Percentiles rank a stretch among this genome's conserved stretches.
phyloP scores from a whole-genome alignment of 352 stramenopile genomes.

The Plasmopara viticola region DNA sequence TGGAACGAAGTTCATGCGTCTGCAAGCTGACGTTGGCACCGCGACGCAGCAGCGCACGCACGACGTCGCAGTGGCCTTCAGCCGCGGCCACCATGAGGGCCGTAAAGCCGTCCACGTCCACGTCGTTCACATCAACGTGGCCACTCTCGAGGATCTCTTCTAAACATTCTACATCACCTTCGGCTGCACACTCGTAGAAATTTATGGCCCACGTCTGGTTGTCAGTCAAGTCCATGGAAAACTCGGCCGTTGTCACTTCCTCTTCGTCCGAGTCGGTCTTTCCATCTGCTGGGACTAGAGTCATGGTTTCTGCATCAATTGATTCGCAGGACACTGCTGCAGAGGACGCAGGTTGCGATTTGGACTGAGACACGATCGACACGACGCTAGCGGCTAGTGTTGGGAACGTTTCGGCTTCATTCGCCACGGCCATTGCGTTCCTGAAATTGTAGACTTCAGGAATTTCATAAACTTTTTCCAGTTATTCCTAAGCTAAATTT shows the following conservation, averaged over 20 bases:
- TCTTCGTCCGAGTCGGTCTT: constrained; percentile 34
- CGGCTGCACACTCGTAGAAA: constrained; percentile 64
- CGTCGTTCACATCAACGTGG: constrained; percentile 53
- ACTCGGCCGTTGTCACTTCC: constrained; percentile 56
- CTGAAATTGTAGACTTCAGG: too few relatives aligned
- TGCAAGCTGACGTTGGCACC: constrained; percentile 55
- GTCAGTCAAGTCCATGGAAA: constrained; percentile 55
- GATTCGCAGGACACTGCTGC: constrained; percentile 1
- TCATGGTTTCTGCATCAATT: background rate
- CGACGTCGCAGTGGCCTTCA: constrained; percentile 56
- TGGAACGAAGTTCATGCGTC: constrained; percentile 71
- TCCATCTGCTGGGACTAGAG: constrained; percentile 2
- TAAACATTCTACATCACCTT: constrained; percentile 59
- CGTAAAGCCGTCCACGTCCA: constrained; percentile 81
- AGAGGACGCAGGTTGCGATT: constrained; percentile 2
- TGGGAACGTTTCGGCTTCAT: constrained; percentile 1
- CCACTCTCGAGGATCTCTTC: constrained; percentile 54
- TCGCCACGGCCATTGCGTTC: too few relatives aligned
- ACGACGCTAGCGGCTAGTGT: background rate
- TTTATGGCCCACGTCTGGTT: constrained; percentile 55
- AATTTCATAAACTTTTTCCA: too few relatives aligned
- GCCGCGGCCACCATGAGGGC: constrained; percentile 78
- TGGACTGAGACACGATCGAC: constrained; percentile 1
- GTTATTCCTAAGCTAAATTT: too few relatives aligned
- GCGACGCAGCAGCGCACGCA: constrained; percentile 44